These are phyloP conservation scores for Mycena vulgaris DNA, from an alignment of 768 basidiomycete species.

Conservation along the genomic window DNA sequence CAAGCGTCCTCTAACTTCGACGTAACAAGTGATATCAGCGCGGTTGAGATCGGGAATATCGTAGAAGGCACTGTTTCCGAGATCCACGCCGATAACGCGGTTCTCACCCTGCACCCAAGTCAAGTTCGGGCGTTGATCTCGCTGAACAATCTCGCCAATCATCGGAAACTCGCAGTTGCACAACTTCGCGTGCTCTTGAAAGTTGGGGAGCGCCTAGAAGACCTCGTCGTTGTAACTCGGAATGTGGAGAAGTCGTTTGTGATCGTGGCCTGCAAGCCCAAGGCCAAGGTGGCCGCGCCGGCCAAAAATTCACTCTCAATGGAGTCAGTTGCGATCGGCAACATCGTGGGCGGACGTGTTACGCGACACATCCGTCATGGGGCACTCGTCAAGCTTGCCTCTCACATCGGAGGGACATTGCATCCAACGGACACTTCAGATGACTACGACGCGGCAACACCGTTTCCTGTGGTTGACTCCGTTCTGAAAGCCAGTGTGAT, in stretches of 20 bases:
- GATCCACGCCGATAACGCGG: slow-evolving; percentile 88
- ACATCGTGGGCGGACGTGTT: slow-evolving; percentile 86
- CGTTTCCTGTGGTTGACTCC: slow-evolving; percentile 75
- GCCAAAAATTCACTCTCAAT: slow-evolving; percentile 71
- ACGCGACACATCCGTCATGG: slow-evolving; percentile 81
- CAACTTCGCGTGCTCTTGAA: slow-evolving; percentile 77
- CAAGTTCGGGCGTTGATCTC: slow-evolving; percentile 88
- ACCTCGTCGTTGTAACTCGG: slow-evolving; percentile 91
- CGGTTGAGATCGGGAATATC: slow-evolving; percentile 82
- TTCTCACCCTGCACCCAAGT: slow-evolving; percentile 80
- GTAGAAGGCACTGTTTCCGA: slow-evolving; percentile 82
- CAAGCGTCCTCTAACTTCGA: slow-evolving; percentile 75
- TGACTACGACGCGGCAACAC: slow-evolving; percentile 73
- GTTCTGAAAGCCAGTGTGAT: slow-evolving; percentile 82
- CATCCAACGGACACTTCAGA: slow-evolving; percentile 89
- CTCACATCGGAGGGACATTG: slow-evolving; percentile 80
- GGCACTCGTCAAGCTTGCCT: slow-evolving; percentile 82
- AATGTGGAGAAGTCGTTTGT: slow-evolving; percentile 90
- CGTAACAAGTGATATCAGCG: slow-evolving; percentile 73
- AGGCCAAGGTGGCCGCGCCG: slow-evolving; percentile 63
- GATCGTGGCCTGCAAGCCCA: slow-evolving; percentile 84
- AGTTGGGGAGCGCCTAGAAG: slow-evolving; percentile 78
- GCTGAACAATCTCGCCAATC: slow-evolving; percentile 88
- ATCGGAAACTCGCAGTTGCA: slow-evolving; percentile 73
- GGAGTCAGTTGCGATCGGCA: slow-evolving; percentile 79